Base-by-base conservation (phyloP, 2,329 filamentous ascomycete genomes). In the Zasmidium cellare region DNA sequence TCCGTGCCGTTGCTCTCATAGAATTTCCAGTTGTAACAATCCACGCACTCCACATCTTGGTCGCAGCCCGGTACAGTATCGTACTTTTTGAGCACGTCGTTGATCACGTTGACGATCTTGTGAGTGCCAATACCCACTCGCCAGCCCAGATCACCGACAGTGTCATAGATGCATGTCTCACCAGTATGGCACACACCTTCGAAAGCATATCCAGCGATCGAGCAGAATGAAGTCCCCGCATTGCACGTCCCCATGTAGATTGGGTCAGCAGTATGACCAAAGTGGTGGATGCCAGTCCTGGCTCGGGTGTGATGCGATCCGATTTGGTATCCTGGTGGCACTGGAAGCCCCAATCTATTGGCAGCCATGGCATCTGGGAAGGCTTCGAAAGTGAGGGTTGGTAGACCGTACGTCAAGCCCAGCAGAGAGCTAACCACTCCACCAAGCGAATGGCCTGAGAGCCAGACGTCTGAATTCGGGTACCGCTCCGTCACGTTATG, bases 161-260 rank as follows among this genome's bases (percentile, higher is more conserved):
- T 94, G 68, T 99, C 93, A 71, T 96, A 99, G 0, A 89, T 85
- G 69, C 94, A 97, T 72, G 94, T 88, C 53, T 84, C 83, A 7
- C 94, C 94, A 0, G 91, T 89, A 68, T 97, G 94, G 67, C 94
- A 99, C n/a, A 87, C 82, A 12, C 91, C 89, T 75, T 99, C 92
- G 80, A 99, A 84, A 1, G 94, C 92, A 72, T 97, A 99, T 0
- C 94, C 94, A 1, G 87, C 93, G 69, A 96, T 87, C 0, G 92
- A 94, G 74, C 94, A 97, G 11, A 88, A 87, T 2, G 93, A 92
- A 1, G 90, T 92, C 2, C 90, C 91, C 28, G 90, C 90, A 69
- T 96, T 97, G 76, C 94, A 97, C 0, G 88, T 90, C 28, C 94
- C 94, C 78, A 97, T 92, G 69, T 88, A 99, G 31, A 99, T 87